phyloP scores from a whole-genome alignment of 345 rosid species.

The Arabidopsis thaliana region TAIR10.1 NC_003076.8:1890001-1890500 shows the following conservation, averaged over 20 bases:
- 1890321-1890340: constrained; percentile 35
- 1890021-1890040: constrained; percentile 32
- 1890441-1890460: constrained; percentile 36
- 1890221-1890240: constrained; percentile 43
- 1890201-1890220: constrained; percentile 32
- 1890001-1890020: constrained; percentile 28
- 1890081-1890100: constrained; percentile 25
- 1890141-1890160: constrained; percentile 35
- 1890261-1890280: constrained; percentile 45
- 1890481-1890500: constrained; percentile 42
- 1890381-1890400: constrained; percentile 45
- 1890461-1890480: constrained; percentile 39
- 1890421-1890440: constrained; percentile 25
- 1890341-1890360: constrained; percentile 45
- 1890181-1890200: constrained; percentile 44
- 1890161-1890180: constrained; percentile 44
- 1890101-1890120: constrained; percentile 39
- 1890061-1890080: constrained; percentile 35
- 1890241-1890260: constrained; percentile 40
- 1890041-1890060: constrained; percentile 34
- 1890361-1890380: constrained; percentile 34
- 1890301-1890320: constrained; percentile 45
- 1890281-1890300: constrained; percentile 44
- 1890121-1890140: constrained; percentile 41
- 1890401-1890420: constrained; percentile 37